Evolutionary conservation across 2,329 filamentous ascomycete genomes (phyloP), one percentile per base, ranked within the genome.

Genomic region (Fusarium sarcochroum): DNA sequence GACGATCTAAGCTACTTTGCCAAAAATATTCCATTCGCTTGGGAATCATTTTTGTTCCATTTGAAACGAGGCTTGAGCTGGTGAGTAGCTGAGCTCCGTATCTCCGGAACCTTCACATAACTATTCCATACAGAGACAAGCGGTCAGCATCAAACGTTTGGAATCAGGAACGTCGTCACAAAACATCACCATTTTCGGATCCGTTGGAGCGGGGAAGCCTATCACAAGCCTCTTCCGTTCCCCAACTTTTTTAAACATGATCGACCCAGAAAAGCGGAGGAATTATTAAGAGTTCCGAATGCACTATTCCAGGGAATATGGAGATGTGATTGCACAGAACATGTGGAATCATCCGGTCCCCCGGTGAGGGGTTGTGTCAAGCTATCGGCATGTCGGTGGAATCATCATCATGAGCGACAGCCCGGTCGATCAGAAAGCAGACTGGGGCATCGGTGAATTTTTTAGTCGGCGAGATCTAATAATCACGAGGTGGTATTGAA

Each of bases 201-300:
- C 30, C 35, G n/a, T 59, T 32, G 42, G 10, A 57, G 58, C 23
- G 60, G 58, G 50, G 60, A 45, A 63, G 17, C 41, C 20, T 44
- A 21, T 44, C 41, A 11, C 15, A 27, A 23, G 37, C 32, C 41
- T 34, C 25, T 45, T 18, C 25, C 23, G 32, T 58, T 58, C 48
- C 40, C 42, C 34, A 18, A 45, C 20, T 14, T 20, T 21, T 64
- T 48, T 21, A 55, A 27, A 17, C 20, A 44, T 14, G 11, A 23
- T 47, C 7, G 35, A 58, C 18, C 35, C 20, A 40, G 41, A 17
- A 37, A 58, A 52, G 35, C 61, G 61, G 61, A 65, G 60, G 41
- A 40, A 65, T 64, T 64, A 51, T 20, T 65, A 64, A 64, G 11
- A 65, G 25, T 11, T 23, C 61, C 61, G 61, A 63, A 23, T 15